Evolutionary conservation across 2,329 filamentous ascomycete species (phyloP), one percentile per base, ranked within the genome.

Genomic region (Colletotrichum viniferum): DNA sequence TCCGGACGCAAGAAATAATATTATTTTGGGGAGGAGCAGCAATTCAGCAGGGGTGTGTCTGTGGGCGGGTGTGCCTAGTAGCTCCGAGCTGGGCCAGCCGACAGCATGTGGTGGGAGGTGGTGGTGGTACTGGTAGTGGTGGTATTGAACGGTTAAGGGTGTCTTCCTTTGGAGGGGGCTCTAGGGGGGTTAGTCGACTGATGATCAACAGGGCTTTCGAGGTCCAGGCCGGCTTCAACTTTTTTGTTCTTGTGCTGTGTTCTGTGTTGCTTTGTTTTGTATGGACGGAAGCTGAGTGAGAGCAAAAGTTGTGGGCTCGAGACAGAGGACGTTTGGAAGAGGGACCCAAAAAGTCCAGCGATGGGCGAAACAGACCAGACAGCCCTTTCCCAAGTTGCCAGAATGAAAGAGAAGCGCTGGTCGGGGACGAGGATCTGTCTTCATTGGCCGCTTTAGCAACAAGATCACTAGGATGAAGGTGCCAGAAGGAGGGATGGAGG

Each of bases 21-120:
- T 77, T 77, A 77, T 77, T 77, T 77, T 77, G 77, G 77, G 77
- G 77, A 77, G 75, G 71, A 77, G 68, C 69, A 71, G 75, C 77
- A 77, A 77, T 77, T 77, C 66, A 48, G 70, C 66, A 73, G 69
- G 75, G 77, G 77, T 72, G 77, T 76, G 77, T 77, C 71, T 74
- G 74, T 76, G 74, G 76, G 75, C 58, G 75, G 76, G 76, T 77
- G 76, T 69, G 64, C 55, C 58, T 77, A 73, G 69, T 66, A 74
- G 71, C 71, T 74, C 64, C 71, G 65, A 76, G 69, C 63, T 75
- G 73, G 73, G 60, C 73, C 73, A 75, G 73, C 73, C 69, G 73
- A 75, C 63, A 73, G 64, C 63, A 73, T 69, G 63, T 73, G 73
- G 68, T 74, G 67, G 61, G 61, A 67, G 68, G 68, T 61, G 65